phyloP scores from a whole-genome alignment of 345 rosid species.

The Theobroma cacao region DNA sequence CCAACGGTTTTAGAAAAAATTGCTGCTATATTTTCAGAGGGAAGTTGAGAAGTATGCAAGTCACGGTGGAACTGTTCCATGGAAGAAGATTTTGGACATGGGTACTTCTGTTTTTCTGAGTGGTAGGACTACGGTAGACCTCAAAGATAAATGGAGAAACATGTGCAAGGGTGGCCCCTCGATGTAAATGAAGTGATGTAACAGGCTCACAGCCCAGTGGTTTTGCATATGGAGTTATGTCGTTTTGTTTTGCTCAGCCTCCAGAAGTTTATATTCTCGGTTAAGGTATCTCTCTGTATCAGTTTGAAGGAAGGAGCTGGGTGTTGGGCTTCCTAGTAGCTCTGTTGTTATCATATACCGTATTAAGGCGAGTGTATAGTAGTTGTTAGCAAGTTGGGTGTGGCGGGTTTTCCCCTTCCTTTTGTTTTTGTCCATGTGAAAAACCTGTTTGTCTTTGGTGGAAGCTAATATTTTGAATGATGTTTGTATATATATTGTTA shows the following conservation, averaged over 20 bases:
- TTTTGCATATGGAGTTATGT: background rate
- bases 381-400: background rate
- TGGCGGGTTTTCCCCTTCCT: background rate
- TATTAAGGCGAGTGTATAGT: background rate
- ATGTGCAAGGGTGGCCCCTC: conserved; percentile 33
- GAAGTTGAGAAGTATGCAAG: conserved; percentile 34
- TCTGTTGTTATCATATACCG: background rate
- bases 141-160: conserved; percentile 54
- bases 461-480: background rate
- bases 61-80: conserved; percentile 25
- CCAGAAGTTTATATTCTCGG: background rate
- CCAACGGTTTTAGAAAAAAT: no score
- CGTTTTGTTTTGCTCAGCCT: background rate
- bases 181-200: conserved; percentile 16
- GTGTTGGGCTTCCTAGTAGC: background rate
- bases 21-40: conserved; percentile 30
- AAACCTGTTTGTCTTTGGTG: background rate
- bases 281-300: background rate
- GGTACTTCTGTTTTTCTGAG: conserved; percentile 29
- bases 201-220: conserved; percentile 7
- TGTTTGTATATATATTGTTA: background rate
- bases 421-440: background rate
- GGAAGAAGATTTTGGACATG: conserved; percentile 40
- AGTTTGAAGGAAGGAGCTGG: background rate
- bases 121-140: conserved; percentile 34